Evolutionary conservation across 306 rosid species (phyloP), one percentile per base, ranked within the genome.

Genomic region (Lithocarpus polystachyus): DNA sequence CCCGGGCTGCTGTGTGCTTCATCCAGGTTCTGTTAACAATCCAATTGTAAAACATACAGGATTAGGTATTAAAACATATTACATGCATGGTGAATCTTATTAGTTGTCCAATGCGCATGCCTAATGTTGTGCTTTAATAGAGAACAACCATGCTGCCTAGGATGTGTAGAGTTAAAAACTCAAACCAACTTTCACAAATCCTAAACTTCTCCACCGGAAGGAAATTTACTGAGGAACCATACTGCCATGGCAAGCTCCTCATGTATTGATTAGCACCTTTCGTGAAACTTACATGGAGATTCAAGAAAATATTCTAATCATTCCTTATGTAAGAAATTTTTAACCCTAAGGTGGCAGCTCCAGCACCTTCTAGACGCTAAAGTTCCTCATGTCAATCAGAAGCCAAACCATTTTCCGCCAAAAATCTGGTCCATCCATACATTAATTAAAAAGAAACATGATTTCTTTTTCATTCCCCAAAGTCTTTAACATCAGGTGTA

Each of bases 1-100:
- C 98, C 99, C 29, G 93, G 87, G 86, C 98, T 96, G 85, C 99
- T 93, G 85, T 93, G 97, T 77, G 91, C 93, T 89, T 96, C 99
- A 84, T 96, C 99, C 97, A 96, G 79, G 84, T 85, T 78, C 99
- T 96, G 92, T 77, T 56, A 76, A 28, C 76, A 74, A 82, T 57
- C 79, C 62, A 81, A 74, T 71, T 13, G 20, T 75, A 85, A 77
- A 77, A 13, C 57, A 31, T 59, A 48, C 72, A 77, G 73, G 68
- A 79, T 37, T 48, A 74, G 43, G 54, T 70, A 77, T 64, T 72
- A 71, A 71, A 68, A 71, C 68, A 74, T 62, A 14, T 23, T 54
- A 13, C 51, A 74, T 76, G 65, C 33, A 59, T 11, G 33, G 28
- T 59, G 24, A 23, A 23, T 12, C 28, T 65, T 72, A 40, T 40